Percentiles rank a stretch among this genome's conserved stretches.
Evolutionary conservation across 192 early-diverging fungal species (phyloP).

Genomic region (Nowakowskiella sp.): DNA sequence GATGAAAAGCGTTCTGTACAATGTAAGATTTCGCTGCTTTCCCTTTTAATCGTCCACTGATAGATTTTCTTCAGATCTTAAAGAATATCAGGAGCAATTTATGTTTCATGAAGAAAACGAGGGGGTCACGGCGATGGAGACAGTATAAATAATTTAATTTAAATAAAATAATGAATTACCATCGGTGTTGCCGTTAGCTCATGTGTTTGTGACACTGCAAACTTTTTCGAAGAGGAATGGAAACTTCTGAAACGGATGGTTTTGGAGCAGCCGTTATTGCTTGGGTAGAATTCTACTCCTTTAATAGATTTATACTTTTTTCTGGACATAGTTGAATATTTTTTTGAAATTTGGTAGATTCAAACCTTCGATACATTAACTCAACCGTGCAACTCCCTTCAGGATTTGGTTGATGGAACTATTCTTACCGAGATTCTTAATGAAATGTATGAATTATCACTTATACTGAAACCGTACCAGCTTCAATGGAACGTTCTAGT

Average conservation of each 20-base stretch:
- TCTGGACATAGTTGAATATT: too few species aligned
- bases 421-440: slow-evolving; percentile 72
- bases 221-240: too few species aligned
- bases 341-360: too few species aligned
- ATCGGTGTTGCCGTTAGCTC: too few species aligned
- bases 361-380: slow-evolving; percentile 55
- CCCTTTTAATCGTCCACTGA: neutral
- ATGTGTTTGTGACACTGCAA: too few species aligned
- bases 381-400: slow-evolving; percentile 29
- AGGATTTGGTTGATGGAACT: slow-evolving; percentile 72
- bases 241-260: too few species aligned
- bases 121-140: neutral
- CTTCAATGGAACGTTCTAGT: slow-evolving; percentile 32
- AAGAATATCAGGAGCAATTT: slow-evolving; percentile 89
- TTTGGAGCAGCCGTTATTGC: too few species aligned
- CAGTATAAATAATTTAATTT: too few species aligned
- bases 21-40: slow-evolving; percentile 31
- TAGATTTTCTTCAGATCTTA: slow-evolving; percentile 47
- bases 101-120: slow-evolving; percentile 67
- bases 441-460: slow-evolving; percentile 64
- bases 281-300: too few species aligned
- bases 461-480: too few species aligned
- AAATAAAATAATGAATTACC: too few species aligned
- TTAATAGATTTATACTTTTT: too few species aligned
- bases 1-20: slow-evolving; percentile 95